Evolutionary conservation across 805 yeast genomes (phyloP).

Genomic region (Sungouiozyma intestinalis): DNA sequence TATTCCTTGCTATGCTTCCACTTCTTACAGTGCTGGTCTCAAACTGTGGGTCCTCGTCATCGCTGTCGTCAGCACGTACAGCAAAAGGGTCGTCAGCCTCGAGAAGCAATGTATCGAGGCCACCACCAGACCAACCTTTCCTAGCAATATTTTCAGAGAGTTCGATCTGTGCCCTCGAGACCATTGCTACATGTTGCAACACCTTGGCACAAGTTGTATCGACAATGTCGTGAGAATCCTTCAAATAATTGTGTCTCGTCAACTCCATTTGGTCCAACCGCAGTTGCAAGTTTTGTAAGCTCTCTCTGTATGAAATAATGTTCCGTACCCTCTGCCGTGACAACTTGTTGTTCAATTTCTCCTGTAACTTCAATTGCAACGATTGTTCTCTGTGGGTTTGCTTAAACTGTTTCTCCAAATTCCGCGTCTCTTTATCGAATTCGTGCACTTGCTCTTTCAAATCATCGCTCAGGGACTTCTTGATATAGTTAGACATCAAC

Average conservation of each 20-base stretch:
- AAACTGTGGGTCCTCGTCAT: no score
- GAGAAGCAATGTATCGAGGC: conserved; percentile 57
- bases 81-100: conserved; percentile 59
- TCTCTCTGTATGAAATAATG: conserved; percentile 54
- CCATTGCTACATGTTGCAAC: conserved; percentile 45
- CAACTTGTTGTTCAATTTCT: conserved; percentile 47
- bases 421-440: conserved; percentile 35
- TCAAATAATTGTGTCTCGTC: conserved; percentile 65
- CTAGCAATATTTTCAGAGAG: conserved; percentile 70
- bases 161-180: conserved; percentile 72
- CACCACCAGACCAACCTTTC: conserved; percentile 85
- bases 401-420: conserved; percentile 46
- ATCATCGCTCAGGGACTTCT: conserved; percentile 47
- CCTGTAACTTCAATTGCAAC: conserved; percentile 44
- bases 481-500: conserved; percentile 49
- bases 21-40: not conserved
- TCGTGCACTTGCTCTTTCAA: conserved; percentile 34
- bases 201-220: conserved; percentile 50
- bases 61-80: conserved; percentile 14
- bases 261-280: conserved; percentile 74
- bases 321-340: conserved; percentile 54
- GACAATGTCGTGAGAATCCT: conserved; percentile 49
- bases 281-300: conserved; percentile 54
- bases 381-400: conserved; percentile 43
- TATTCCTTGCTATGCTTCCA: not conserved